Evolutionary conservation across 257 asterid genomes (phyloP).

Genomic region (Solanum phureja): DNA sequence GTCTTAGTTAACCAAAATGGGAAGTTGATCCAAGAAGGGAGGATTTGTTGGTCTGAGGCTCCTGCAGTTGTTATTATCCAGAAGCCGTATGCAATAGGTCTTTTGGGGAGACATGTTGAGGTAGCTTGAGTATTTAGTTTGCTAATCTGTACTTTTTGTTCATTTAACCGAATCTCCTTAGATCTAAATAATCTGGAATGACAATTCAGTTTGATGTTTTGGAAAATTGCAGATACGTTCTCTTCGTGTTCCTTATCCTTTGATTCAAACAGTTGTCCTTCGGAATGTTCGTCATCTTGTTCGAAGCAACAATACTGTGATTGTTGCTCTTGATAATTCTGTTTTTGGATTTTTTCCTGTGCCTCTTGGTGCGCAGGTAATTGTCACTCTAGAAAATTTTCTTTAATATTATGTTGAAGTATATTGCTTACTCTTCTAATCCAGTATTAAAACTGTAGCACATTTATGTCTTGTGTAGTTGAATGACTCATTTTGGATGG

Average conservation of each 20-base stretch:
- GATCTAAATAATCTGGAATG: not conserved
- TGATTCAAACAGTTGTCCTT: constrained; percentile 88
- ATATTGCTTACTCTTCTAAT: not conserved
- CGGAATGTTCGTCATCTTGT: constrained; percentile 77
- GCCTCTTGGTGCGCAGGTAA: constrained; percentile 98
- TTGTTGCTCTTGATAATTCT: constrained; percentile 74
- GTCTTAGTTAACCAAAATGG: constrained; percentile 91
- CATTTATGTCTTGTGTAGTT: not conserved
- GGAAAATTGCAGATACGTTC: constrained; percentile 68
- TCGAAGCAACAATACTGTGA: constrained; percentile 50
- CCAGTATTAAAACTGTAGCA: not conserved
- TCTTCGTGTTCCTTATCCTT: constrained; percentile 84
- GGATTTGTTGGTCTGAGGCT: constrained; percentile 98
- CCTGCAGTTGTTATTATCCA: constrained; percentile 64
- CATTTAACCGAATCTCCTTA: not conserved
- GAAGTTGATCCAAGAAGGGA: constrained; percentile 93
- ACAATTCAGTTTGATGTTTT: constrained; percentile 12
- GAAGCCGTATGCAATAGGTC: constrained; percentile 89
- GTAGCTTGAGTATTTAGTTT: constrained; percentile 26
- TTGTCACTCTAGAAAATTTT: not conserved
- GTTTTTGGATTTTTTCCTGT: constrained; percentile 91
- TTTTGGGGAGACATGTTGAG: constrained; percentile 88
- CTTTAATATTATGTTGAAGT: not conserved
- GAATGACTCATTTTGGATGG: not conserved
- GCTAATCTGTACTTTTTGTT: not conserved